These are phyloP conservation scores for Alternaria viburni DNA, from an alignment of 2,329 filamentous ascomycete genomes.

Conservation along the genomic window DNA sequence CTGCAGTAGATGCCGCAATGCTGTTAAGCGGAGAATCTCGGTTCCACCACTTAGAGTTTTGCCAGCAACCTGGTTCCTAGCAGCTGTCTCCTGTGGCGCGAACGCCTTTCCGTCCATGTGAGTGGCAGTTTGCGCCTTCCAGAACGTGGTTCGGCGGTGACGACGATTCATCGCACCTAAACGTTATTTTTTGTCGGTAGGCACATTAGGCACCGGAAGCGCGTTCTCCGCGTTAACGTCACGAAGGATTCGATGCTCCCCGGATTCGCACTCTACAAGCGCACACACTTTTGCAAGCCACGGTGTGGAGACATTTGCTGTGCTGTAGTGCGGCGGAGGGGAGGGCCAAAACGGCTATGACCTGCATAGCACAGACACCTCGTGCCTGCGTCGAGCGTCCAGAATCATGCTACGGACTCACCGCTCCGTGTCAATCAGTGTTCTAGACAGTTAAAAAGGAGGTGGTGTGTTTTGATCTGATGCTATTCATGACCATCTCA, in stretches of 20 bases:
- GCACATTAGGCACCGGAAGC: constrained; percentile 4
- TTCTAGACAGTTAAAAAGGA: background rate
- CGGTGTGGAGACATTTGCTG: constrained; percentile 1
- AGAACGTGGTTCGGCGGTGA: background rate
- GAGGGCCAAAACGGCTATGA: background rate
- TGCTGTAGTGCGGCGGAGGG: background rate
- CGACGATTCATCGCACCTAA: background rate
- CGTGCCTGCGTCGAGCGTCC: constrained; percentile 2
- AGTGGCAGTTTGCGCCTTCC: background rate
- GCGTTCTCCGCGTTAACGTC: constrained; percentile 3
- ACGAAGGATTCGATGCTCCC: constrained; percentile 1
- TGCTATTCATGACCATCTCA: background rate
- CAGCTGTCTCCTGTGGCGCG: background rate
- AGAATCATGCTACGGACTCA: background rate
- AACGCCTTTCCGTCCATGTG: background rate
- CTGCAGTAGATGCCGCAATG: background rate
- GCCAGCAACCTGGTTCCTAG: background rate
- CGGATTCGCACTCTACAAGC: constrained; percentile 2
- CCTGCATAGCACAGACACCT: constrained; percentile 1
- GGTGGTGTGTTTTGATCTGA: background rate
- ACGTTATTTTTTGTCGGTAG: background rate
- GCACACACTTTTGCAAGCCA: constrained; percentile 4
- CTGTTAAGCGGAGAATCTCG: background rate
- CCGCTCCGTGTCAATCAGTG: background rate
- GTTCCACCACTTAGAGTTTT: constrained; percentile 5